Evolutionary conservation across 768 basidiomycete genomes (phyloP).

Genomic region (Rubroboletus satanas): DNA sequence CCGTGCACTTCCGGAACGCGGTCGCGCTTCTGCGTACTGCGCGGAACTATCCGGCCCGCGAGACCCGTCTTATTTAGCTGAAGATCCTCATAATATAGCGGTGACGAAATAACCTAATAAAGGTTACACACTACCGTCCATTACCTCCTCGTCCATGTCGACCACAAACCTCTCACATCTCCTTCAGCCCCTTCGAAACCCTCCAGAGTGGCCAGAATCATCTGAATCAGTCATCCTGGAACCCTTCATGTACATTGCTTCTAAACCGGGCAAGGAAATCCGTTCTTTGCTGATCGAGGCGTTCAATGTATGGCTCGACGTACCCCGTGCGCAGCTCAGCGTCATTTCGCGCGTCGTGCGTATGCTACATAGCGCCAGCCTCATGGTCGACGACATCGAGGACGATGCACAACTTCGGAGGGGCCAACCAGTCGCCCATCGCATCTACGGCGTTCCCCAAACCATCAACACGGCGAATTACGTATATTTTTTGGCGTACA

Average conservation of each 20-base stretch:
- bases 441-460: slow-evolving; percentile 94
- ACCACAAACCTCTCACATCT: slow-evolving; percentile 11
- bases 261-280: slow-evolving; percentile 91
- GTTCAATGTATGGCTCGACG: slow-evolving; percentile 89
- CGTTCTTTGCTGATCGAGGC: slow-evolving; percentile 83
- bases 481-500: slow-evolving; percentile 90
- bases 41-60: too few relatives aligned
- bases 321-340: slow-evolving; percentile 65
- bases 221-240: slow-evolving; percentile 55
- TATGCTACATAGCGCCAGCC: slow-evolving; percentile 92
- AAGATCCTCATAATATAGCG: too few relatives aligned
- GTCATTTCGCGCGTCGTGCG: slow-evolving; percentile 80
- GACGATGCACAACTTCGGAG: slow-evolving; percentile 84
- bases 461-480: slow-evolving; percentile 98
- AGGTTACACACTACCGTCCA: neutral
- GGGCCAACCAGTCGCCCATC: slow-evolving; percentile 86
- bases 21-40: too few relatives aligned
- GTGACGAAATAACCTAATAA: neutral
- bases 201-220: slow-evolving; percentile 35
- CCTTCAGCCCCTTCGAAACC: slow-evolving; percentile 18
- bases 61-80: too few relatives aligned
- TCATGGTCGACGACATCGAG: slow-evolving; percentile 96
- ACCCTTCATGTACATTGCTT: slow-evolving; percentile 80
- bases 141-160: slow-evolving; percentile 6
- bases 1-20: too few relatives aligned